Evolutionary conservation across 805 yeast species (phyloP).

Genomic region (Schwanniomyces occidentalis): DNA sequence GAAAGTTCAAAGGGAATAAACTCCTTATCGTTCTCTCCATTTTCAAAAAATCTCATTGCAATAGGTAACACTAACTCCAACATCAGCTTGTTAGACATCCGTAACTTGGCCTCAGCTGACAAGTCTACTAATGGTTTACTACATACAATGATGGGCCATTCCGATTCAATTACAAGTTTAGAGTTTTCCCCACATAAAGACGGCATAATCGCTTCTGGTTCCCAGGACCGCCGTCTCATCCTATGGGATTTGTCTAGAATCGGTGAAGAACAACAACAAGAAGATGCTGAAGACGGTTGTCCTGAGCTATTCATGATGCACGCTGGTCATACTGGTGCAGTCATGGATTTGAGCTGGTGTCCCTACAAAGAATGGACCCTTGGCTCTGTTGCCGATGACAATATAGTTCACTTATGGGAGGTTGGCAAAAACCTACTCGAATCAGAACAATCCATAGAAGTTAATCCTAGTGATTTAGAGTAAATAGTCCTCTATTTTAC

Average conservation of each 20-base stretch:
- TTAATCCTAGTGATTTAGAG: constrained; percentile 25
- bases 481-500: too few relatives aligned
- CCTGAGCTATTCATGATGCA: constrained; percentile 90
- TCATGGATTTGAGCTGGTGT: constrained; percentile 72
- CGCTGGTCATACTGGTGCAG: constrained; percentile 83
- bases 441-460: constrained; percentile 13
- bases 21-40: constrained; percentile 64
- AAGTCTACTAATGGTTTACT: constrained; percentile 34
- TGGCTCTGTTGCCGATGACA: constrained; percentile 64
- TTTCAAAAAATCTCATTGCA: constrained; percentile 59
- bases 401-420: constrained; percentile 61
- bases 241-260: constrained; percentile 79
- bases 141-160: constrained; percentile 81
- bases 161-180: constrained; percentile 65
- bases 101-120: constrained; percentile 35
- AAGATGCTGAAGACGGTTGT: constrained; percentile 88
- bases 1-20: constrained; percentile 49
- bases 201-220: constrained; percentile 75
- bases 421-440: constrained; percentile 34
- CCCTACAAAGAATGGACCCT: constrained; percentile 74
- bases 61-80: constrained; percentile 71
- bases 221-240: constrained; percentile 74
- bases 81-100: constrained; percentile 62
- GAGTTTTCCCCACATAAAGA: constrained; percentile 80
- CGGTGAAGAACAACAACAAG: constrained; percentile 83